Evolutionary conservation across 2,329 filamentous ascomycete genomes (phyloP), one percentile per base, ranked within the genome.

Genomic region (Pyrenochaeta sp.): DNA sequence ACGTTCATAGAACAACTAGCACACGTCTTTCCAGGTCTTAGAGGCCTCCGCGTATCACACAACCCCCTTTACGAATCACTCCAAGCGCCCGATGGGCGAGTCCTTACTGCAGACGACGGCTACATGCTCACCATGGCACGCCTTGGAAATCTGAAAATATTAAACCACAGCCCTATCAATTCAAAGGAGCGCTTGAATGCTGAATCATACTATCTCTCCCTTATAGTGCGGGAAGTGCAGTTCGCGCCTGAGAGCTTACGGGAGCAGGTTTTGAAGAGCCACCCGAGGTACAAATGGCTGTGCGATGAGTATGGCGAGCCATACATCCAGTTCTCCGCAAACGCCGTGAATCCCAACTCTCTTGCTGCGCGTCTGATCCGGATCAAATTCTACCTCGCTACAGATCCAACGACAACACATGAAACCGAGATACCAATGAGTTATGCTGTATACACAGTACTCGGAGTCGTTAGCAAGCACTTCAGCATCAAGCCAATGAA

Each of bases 181-280:
- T 64, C 81, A 1, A 85, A 88, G 36, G 93, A 98, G 72, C 87
- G 94, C 15, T 82, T 86, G 48, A 95, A 98, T 68, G 92, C 92
- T 4, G 95, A 98, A 66, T 88, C 94, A 68, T 99, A 96, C 74
- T 99, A 99, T 73, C 85, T 98, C 10, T 91, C 89, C 0, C 85
- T 90, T 48, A 95, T 97, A 52, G 90, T 85, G 10, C 87, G 87
- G 58, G 90, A 95, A 70, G 80, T 97, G 33, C 83, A 87, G 1
- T 78, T 82, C 3, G 83, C 86, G 0, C 78, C 85, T 0, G 81
- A 85, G 50, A 75, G 74, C 2, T 83, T 88, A 60, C 76, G 80
- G 23, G 61, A 75, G 0, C 77, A 78, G 1, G 82, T 96, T 0
- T 72, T 90, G 2, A 75, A 72, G 0, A 76, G 79, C 3, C 92